Evolutionary conservation across 2,329 filamentous ascomycete genomes (phyloP), one percentile per base, ranked within the genome.

Genomic region (Claviceps maximensis): DNA sequence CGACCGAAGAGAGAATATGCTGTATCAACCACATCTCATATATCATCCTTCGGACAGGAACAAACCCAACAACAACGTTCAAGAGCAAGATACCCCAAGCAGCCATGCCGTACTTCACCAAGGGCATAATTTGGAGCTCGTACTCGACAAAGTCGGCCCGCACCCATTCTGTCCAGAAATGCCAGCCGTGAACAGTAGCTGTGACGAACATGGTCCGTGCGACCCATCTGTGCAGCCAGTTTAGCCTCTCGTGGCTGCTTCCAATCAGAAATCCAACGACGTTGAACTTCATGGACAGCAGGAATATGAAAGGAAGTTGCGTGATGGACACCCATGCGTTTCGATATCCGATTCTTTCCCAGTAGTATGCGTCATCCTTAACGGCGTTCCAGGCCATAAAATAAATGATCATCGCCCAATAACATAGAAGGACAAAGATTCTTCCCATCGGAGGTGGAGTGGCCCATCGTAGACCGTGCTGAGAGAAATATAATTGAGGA

Each of bases 161-260:
- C 27, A 74, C 74, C 80, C 83, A 87, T 61, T 83, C 76, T 2
- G 71, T 69, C 67, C 81, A 82, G 63, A 86, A 87, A 63, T 84
- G 79, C 59, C 79, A 84, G 55, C 85, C 83, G 59, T 88, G 84
- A 3, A 87, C 74, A 1, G 82, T 82, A 1, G 79, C 79, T 0
- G 81, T 86, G 17, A 87, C 68, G 38, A 87, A 76, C 69, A 87
- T 78, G 53, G 81, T 84, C 54, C 84, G 76, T 3, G 80, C 82
- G 10, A 83, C 78, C 84, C 84, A 88, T 55, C 84, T 76, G 60
- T 88, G 84, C 51, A 87, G 67, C 84, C 84, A 87, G 63, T 86
- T 87, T 54, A 87, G 69, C 9, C 81, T 75, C 66, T 87, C 84
- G 60, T 87, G 80, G 55, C 82, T 81, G 10, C 77, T 74, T 12